These are phyloP conservation scores for Gaeumannomyces sp. DNA, from an alignment of 2,329 filamentous ascomycete genomes.

Conservation along the genomic window DNA sequence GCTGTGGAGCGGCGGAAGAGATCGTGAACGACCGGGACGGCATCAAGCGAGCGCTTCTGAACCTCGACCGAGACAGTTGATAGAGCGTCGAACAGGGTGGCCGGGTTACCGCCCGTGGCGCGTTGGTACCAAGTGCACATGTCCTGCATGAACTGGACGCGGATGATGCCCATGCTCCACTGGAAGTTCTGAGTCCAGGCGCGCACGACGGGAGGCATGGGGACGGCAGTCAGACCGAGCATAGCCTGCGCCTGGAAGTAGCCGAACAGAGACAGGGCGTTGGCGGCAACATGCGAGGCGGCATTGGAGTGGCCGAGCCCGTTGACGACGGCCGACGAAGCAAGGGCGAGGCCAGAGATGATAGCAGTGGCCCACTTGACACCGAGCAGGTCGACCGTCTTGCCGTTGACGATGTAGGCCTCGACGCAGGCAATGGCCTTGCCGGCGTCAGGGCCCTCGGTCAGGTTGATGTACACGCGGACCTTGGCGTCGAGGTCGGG, in stretches of 20 bases:
- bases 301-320: constrained; percentile 82
- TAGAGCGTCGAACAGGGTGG: constrained; percentile 64
- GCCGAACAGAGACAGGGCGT: constrained; percentile 74
- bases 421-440: constrained; percentile 69
- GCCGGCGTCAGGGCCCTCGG: constrained; percentile 35
- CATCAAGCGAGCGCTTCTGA: constrained; percentile 43
- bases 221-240: constrained; percentile 69
- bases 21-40: constrained; percentile 18
- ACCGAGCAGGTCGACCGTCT: constrained; percentile 73
- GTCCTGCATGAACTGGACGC: constrained; percentile 67
- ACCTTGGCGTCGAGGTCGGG: constrained; percentile 78
- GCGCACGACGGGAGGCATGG: constrained; percentile 71
- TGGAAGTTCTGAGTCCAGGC: constrained; percentile 90
- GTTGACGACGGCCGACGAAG: constrained; percentile 74
- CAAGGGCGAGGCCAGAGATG: constrained; percentile 68
- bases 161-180: constrained; percentile 88
- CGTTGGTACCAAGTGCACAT: constrained; percentile 87
- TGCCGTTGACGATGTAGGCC: constrained; percentile 73
- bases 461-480: constrained; percentile 65
- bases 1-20: constrained; percentile 5
- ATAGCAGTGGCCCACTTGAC: constrained; percentile 77
- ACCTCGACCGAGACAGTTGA: constrained; percentile 68
- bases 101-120: constrained; percentile 71
- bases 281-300: constrained; percentile 78
- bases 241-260: constrained; percentile 87